A percentile compares a stretch with the other conserved stretches of the same genome.
These are phyloP conservation scores for Globisporangium radiosum DNA, from an alignment of 352 stramenopile species.

Conservation along the genomic window DNA sequence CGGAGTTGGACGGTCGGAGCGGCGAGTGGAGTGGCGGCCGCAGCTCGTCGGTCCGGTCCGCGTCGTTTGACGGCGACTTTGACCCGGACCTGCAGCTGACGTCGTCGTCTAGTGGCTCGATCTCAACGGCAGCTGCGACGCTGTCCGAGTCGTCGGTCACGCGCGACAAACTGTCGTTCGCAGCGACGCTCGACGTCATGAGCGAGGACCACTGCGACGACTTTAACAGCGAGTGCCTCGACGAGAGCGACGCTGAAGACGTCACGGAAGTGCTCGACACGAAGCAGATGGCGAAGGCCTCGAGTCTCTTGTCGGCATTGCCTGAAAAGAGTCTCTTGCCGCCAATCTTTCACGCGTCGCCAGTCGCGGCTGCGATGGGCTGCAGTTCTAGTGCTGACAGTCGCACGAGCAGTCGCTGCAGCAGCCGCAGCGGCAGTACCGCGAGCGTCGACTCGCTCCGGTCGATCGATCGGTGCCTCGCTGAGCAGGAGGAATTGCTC, in stretches of 20 bases:
- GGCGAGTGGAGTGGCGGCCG: background rate
- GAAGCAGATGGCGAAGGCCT: constrained; percentile 28
- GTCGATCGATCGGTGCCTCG: constrained; percentile 19
- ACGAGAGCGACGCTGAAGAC: constrained; percentile 13
- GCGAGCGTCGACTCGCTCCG: constrained; percentile 6
- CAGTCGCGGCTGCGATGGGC: background rate
- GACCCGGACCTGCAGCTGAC: background rate
- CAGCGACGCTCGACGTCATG: constrained; percentile 30
- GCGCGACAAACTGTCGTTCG: constrained; percentile 30
- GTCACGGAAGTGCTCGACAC: constrained; percentile 47
- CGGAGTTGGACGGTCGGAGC: constrained; percentile 7
- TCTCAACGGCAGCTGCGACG: background rate
- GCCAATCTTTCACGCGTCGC: background rate
- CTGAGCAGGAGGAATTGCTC: constrained; percentile 24
- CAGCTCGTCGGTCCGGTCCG: constrained; percentile 3
- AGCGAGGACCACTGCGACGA: constrained; percentile 33
- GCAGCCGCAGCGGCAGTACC: background rate
- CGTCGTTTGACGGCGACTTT: constrained; percentile 4
- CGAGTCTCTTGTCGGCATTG: background rate
- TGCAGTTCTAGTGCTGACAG: background rate
- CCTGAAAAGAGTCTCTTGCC: background rate
- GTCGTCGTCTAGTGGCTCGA: background rate
- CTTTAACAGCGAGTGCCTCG: constrained; percentile 18
- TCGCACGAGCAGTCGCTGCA: background rate
- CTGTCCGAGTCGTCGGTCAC: constrained; percentile 10